These are phyloP conservation scores for Hevea brasiliensis DNA, from an alignment of 345 rosid genomes.

Conservation along the genomic window DNA sequence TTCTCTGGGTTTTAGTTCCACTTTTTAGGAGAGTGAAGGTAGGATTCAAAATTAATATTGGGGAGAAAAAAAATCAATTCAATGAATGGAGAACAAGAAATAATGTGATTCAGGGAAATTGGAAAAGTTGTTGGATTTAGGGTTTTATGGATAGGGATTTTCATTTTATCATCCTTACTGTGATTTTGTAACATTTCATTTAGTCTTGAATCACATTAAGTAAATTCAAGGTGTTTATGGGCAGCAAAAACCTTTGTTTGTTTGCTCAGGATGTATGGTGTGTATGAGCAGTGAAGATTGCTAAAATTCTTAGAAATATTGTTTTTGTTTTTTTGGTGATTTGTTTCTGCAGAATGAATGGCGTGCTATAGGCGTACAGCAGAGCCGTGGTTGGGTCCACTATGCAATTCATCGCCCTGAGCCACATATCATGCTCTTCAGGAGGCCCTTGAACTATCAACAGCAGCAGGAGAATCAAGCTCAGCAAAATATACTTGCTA, in stretches of 20 bases:
- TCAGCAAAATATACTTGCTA: conserved; percentile 45
- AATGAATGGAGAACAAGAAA: no score
- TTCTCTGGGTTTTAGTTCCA: no score
- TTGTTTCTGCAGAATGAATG: conserved; percentile 62
- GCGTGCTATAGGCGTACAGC: conserved; percentile 95
- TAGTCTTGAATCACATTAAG: not conserved
- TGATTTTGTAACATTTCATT: not conserved
- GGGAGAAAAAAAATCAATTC: no score
- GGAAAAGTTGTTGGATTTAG: no score
- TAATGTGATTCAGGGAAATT: no score
- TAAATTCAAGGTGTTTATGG: no score
- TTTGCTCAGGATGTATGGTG: not conserved
- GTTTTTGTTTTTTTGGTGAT: not conserved
- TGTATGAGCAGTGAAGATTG: not conserved
- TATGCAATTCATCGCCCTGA: conserved; percentile 95
- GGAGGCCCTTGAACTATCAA: conserved; percentile 85
- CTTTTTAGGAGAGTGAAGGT: no score
- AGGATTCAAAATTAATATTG: no score
- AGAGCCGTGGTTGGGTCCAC: conserved; percentile 98
- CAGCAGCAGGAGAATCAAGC: conserved; percentile 87
- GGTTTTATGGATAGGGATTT: no score
- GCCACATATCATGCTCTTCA: conserved; percentile 97
- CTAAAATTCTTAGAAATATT: not conserved
- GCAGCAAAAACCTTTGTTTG: no score
- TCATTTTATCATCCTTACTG: no score